phyloP scores from a whole-genome alignment of 192 early-diverging fungal genomes.

The Funneliformis geosporum region DNA sequence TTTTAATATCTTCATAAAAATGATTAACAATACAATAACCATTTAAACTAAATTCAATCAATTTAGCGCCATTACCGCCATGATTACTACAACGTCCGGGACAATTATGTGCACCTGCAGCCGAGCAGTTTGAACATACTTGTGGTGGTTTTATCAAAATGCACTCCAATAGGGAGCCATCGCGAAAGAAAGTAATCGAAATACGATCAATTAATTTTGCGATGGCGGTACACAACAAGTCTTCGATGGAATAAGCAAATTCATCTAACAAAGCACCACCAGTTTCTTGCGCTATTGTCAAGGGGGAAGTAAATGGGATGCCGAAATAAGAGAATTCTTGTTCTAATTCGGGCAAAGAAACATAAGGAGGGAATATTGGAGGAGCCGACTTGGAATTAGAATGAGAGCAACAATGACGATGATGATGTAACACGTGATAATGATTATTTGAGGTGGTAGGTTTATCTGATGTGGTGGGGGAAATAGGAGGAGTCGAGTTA shows the following conservation, averaged over 20 bases:
- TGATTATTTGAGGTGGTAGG: neutral
- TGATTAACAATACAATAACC: conserved; percentile 32
- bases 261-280: conserved; percentile 27
- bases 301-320: neutral
- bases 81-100: neutral
- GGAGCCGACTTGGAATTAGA: neutral
- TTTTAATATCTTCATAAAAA: conserved; percentile 32
- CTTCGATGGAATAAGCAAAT: conserved; percentile 30
- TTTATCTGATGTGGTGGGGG: neutral
- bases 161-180: conserved; percentile 24
- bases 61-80: neutral
- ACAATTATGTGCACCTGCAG: neutral
- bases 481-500: neutral
- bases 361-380: neutral
- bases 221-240: conserved; percentile 13
- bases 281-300: conserved; percentile 8
- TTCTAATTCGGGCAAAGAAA: conserved; percentile 17
- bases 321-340: conserved; percentile 21
- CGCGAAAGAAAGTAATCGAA: conserved; percentile 28
- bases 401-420: neutral
- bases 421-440: no score
- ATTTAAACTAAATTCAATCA: conserved; percentile 20
- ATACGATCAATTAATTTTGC: conserved; percentile 27
- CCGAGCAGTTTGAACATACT: neutral
- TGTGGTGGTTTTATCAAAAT: neutral